These are phyloP conservation scores for Aspergillus ostianus DNA, from an alignment of 495 filamentous ascomycete species.

Conservation along the genomic window DNA sequence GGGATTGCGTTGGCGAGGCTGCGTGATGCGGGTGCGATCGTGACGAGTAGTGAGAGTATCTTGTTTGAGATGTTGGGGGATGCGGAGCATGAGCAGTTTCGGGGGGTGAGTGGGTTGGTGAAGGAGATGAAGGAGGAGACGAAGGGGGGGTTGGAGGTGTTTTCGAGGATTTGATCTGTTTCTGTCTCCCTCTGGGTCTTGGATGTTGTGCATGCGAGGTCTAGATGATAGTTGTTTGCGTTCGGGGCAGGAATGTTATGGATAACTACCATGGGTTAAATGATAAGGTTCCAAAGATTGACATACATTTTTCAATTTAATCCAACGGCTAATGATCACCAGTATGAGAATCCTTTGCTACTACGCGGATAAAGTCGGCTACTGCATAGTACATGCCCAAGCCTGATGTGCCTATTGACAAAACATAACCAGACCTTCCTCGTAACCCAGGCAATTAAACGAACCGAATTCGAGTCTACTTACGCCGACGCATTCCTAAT, in stretches of 20 bases:
- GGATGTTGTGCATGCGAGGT: neutral
- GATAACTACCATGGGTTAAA: neutral
- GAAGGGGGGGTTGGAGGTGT: conserved; percentile 58
- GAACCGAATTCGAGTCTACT: neutral
- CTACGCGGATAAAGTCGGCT: conserved; percentile 15
- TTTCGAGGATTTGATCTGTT: conserved; percentile 62
- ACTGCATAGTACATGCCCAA: conserved; percentile 13
- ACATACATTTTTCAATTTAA: neutral
- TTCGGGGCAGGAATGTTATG: neutral
- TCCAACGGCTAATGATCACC: neutral
- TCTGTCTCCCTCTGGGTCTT: neutral
- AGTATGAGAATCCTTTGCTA: conserved; percentile 3
- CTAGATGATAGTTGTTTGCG: neutral
- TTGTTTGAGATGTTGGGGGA: conserved; percentile 93
- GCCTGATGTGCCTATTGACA: neutral
- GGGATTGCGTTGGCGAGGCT: conserved; percentile 74
- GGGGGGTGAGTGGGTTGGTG: conserved; percentile 67
- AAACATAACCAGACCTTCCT: neutral
- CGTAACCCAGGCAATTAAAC: neutral
- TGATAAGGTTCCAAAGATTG: too few species aligned
- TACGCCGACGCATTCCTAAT: conserved; percentile 16
- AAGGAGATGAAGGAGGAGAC: conserved; percentile 73
- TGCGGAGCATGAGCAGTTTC: conserved; percentile 69
- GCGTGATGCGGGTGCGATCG: conserved; percentile 68
- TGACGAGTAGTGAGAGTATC: conserved; percentile 89